A percentile compares a stretch with the other conserved stretches of the same genome.
Conservation (phyloP, 2,329 filamentous ascomycete genomes). For the Huntiella moniliformis region DNA sequence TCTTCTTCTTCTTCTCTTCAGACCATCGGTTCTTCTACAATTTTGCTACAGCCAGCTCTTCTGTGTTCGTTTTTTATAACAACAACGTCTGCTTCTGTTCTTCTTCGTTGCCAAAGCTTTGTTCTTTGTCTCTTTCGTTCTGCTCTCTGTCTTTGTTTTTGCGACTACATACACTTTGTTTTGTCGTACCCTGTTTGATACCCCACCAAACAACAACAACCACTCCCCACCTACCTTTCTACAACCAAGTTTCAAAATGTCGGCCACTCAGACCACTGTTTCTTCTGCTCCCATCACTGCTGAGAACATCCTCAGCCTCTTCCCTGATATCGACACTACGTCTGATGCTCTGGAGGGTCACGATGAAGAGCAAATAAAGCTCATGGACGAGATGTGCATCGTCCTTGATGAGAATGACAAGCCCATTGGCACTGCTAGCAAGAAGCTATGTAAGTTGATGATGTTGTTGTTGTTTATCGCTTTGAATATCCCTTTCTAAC, state of each 20-base stretch:
- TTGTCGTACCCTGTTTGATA: conserved; percentile 1
- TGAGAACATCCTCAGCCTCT: conserved; percentile 68
- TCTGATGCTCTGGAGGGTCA: conserved; percentile 69
- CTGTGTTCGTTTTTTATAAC: too few relatives aligned
- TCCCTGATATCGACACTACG: conserved; percentile 61
- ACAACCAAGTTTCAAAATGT: conserved; percentile 4
- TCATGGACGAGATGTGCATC: conserved; percentile 99
- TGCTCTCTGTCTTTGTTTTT: background rate
- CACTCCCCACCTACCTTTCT: background rate
- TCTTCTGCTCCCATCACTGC: conserved; percentile 53
- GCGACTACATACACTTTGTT: background rate
- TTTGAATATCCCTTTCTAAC: background rate
- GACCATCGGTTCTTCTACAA: background rate
- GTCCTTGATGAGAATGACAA: conserved; percentile 81
- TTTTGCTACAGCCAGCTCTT: background rate
- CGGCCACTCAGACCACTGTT: conserved; percentile 20
- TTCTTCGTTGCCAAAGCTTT: background rate
- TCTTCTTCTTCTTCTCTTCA: background rate
- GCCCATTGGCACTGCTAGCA: conserved; percentile 90
- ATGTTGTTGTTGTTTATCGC: background rate
- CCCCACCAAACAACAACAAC: background rate
- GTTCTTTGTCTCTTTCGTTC: conserved; percentile 1
- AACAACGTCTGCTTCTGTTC: too few relatives aligned
- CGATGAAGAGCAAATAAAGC: conserved; percentile 88
- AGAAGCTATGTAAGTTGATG: conserved; percentile 72